Conservation (phyloP, 805 yeast species). For the Grigorovia humatica region DNA sequence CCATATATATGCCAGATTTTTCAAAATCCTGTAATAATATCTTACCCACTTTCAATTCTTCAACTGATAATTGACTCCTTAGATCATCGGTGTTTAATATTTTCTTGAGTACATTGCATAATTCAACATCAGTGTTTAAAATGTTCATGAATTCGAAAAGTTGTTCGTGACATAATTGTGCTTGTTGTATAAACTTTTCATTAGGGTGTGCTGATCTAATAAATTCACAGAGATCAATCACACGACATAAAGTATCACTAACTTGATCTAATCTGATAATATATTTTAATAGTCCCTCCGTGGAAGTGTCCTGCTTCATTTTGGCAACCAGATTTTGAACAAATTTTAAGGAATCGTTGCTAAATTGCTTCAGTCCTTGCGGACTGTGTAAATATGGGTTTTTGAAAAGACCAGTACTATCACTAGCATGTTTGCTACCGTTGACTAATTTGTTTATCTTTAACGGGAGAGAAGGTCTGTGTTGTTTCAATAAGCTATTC, state of each 20-base stretch:
- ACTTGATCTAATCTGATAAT: slow-evolving; percentile 67
- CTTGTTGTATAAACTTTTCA: slow-evolving; percentile 56
- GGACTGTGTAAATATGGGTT: slow-evolving; percentile 65
- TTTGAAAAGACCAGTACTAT: slow-evolving; percentile 55
- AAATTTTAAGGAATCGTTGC: slow-evolving; percentile 47
- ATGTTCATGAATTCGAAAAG: slow-evolving; percentile 92
- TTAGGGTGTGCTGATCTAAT: slow-evolving; percentile 83
- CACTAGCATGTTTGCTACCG: neutral
- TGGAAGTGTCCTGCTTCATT: slow-evolving; percentile 40
- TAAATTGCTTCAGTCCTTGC: slow-evolving; percentile 57
- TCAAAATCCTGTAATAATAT: slow-evolving; percentile 76
- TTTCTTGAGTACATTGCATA: slow-evolving; percentile 49
- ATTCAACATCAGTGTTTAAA: slow-evolving; percentile 69
- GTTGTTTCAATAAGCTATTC: slow-evolving; percentile 36
- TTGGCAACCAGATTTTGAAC: slow-evolving; percentile 53
- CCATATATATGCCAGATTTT: slow-evolving; percentile 81
- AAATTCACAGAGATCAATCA: slow-evolving; percentile 88
- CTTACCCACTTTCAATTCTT: slow-evolving; percentile 75
- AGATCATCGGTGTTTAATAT: slow-evolving; percentile 36
- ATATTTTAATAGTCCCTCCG: slow-evolving; percentile 37
- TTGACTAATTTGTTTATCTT: neutral
- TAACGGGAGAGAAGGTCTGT: neutral
- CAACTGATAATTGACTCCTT: slow-evolving; percentile 39
- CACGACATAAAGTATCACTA: slow-evolving; percentile 83
- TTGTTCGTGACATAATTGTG: slow-evolving; percentile 77